Conservation (phyloP, 106 monocot genomes). For the Dendrobium nobile region DNA sequence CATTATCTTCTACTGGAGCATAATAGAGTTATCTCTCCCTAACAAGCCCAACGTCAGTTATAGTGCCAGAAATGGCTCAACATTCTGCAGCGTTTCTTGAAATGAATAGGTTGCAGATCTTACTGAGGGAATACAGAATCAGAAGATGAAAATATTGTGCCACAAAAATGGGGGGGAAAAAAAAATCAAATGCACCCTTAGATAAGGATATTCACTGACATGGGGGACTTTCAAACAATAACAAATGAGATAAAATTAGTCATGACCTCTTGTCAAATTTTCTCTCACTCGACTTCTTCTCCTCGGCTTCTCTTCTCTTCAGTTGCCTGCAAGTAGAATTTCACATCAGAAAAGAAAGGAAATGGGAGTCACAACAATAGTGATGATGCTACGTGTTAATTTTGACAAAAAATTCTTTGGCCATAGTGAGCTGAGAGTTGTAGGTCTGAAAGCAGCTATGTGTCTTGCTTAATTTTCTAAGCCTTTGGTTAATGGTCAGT, state of each 20-base stretch:
- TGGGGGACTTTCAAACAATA: neutral
- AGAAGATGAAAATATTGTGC: neutral
- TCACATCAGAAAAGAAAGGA: neutral
- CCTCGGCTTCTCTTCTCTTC: slow-evolving; percentile 85
- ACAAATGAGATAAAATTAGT: neutral
- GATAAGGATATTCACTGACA: neutral
- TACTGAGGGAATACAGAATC: neutral
- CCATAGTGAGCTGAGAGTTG: neutral
- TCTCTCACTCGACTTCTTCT: slow-evolving; percentile 52
- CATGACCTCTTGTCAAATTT: slow-evolving; percentile 70
- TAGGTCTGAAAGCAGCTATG: no score
- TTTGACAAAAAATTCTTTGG: neutral
- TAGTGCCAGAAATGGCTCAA: no score
- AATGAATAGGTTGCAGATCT: no score
- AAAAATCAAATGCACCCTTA: neutral
- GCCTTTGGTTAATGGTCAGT: no score
- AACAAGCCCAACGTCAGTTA: no score
- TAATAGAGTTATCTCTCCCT: no score
- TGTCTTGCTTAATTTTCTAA: no score
- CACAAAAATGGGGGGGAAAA: neutral
- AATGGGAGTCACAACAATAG: no score
- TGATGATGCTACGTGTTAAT: neutral
- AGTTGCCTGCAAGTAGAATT: slow-evolving; percentile 54
- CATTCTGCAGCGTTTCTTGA: no score
- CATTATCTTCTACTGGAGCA: neutral